Percentiles rank a stretch among this genome's conserved stretches.
phyloP scores from a whole-genome alignment of 495 filamentous ascomycete genomes.

The Penicillium antarcticum region DNA sequence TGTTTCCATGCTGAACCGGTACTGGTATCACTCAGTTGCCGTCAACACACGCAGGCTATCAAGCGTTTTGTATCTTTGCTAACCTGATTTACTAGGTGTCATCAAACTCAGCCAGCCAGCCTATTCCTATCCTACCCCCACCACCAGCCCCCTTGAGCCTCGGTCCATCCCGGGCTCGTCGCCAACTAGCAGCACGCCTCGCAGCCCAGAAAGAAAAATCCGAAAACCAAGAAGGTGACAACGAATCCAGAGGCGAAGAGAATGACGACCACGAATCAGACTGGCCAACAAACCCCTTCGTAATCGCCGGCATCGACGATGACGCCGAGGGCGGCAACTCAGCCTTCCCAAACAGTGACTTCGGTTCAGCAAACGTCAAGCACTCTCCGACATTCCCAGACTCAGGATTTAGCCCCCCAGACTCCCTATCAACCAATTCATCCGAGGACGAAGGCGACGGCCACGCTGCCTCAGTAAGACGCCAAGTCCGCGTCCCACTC shows the following conservation, averaged over 20 bases:
- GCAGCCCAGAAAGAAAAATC: conserved; percentile 68
- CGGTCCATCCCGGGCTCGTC: conserved; percentile 79
- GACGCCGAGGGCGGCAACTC: conserved; percentile 42
- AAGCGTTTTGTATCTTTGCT: conserved; percentile 3
- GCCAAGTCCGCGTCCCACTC: conserved; percentile 41
- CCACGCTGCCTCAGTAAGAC: conserved; percentile 27
- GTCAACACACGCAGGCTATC: neutral
- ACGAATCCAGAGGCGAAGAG: conserved; percentile 20
- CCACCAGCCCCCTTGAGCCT: conserved; percentile 59
- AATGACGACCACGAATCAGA: conserved; percentile 24
- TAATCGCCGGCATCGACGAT: conserved; percentile 42
- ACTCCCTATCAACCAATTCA: conserved; percentile 39
- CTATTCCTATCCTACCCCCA: conserved; percentile 45
- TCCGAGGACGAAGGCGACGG: conserved; percentile 41
- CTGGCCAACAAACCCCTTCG: conserved; percentile 43
- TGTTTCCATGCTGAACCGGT: neutral
- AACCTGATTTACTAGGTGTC: conserved; percentile 23
- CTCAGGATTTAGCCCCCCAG: conserved; percentile 42
- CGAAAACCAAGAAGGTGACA: conserved; percentile 30
- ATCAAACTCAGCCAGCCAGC: conserved; percentile 37
- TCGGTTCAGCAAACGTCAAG: conserved; percentile 25
- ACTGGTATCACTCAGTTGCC: neutral
- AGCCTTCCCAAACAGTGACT: conserved; percentile 38
- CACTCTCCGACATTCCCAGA: conserved; percentile 37
- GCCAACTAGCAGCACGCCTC: conserved; percentile 78